Percentiles rank a stretch among this genome's conserved stretches.
phyloP scores from a whole-genome alignment of 2,329 filamentous ascomycete genomes.

The Phoma sp. region DNA sequence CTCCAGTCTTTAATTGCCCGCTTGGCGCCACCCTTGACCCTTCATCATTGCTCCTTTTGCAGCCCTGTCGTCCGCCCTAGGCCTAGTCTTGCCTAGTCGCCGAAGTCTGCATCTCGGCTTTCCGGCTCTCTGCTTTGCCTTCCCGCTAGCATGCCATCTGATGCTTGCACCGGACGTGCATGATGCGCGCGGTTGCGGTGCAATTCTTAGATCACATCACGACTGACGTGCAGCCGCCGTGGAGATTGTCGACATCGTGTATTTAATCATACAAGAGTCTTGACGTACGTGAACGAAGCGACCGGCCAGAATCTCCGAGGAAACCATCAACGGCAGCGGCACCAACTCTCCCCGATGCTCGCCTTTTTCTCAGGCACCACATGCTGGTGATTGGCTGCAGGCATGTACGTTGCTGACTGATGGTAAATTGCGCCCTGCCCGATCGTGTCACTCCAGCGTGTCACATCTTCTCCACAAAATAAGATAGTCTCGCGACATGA shows the following conservation, averaged over 20 bases:
- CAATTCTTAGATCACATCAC: neutral
- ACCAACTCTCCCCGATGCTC: neutral
- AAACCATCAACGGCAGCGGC: neutral
- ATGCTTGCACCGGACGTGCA: constrained; percentile 1
- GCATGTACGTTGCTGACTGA: constrained; percentile 14
- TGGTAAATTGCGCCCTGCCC: constrained; percentile 14
- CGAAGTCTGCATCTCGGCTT: constrained; percentile 7
- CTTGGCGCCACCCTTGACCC: constrained; percentile 15
- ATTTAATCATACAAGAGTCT: neutral
- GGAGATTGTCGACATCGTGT: neutral
- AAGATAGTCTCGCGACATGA: constrained; percentile 3
- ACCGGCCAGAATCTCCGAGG: too few species aligned
- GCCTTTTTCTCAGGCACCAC: constrained; percentile 11
- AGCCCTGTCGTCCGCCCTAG: constrained; percentile 9
- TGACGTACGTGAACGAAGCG: constrained; percentile 3
- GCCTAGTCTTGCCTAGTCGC: constrained; percentile 13
- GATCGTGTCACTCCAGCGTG: constrained; percentile 14
- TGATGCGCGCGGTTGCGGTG: neutral
- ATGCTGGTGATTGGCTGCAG: constrained; percentile 12
- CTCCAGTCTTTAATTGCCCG: constrained; percentile 17
- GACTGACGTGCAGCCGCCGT: neutral
- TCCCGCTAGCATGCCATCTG: neutral
- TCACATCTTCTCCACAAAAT: constrained; percentile 10
- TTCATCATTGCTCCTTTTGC: constrained; percentile 13
- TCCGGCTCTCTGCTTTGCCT: neutral